Conservation (phyloP, 495 filamentous ascomycete species). For the Hypoxylon fuscum region DNA sequence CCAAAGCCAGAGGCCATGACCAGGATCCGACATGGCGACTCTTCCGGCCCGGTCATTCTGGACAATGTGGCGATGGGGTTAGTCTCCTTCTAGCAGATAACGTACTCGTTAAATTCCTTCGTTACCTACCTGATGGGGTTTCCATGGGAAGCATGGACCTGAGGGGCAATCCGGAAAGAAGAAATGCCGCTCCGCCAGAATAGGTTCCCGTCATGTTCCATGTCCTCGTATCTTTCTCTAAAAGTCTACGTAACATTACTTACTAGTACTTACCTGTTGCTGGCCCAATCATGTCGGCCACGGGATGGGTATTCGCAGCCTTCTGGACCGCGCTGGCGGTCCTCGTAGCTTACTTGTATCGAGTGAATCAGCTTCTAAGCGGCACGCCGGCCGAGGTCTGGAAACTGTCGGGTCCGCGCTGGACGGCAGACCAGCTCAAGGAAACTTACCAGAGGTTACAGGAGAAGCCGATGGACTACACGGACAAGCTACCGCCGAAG, state of each 20-base stretch:
- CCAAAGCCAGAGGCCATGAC: slow-evolving; percentile 73
- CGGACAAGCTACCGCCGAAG: slow-evolving; percentile 60
- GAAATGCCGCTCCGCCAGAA: no score
- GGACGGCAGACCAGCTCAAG: slow-evolving; percentile 59
- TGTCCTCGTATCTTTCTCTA: no score
- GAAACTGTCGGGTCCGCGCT: slow-evolving; percentile 55
- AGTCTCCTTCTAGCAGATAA: no score
- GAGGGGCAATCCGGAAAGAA: no score
- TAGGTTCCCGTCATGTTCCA: no score
- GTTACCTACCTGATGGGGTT: no score
- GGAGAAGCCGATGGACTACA: slow-evolving; percentile 56
- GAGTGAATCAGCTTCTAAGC: slow-evolving; percentile 59
- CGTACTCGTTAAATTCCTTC: no score
- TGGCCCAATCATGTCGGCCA: slow-evolving; percentile 1
- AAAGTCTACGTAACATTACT: background rate
- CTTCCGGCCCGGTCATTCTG: no score
- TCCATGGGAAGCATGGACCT: no score
- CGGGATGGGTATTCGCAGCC: slow-evolving; percentile 6
- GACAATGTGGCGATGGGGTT: no score
- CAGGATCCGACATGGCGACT: slow-evolving; percentile 47
- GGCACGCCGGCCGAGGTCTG: slow-evolving; percentile 57
- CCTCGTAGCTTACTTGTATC: slow-evolving; percentile 55
- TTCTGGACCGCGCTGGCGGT: slow-evolving; percentile 28
- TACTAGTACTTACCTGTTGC: background rate
- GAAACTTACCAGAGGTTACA: slow-evolving; percentile 54